Conservation (phyloP, 441 rosid genomes). For the Viola pubescens region DNA sequence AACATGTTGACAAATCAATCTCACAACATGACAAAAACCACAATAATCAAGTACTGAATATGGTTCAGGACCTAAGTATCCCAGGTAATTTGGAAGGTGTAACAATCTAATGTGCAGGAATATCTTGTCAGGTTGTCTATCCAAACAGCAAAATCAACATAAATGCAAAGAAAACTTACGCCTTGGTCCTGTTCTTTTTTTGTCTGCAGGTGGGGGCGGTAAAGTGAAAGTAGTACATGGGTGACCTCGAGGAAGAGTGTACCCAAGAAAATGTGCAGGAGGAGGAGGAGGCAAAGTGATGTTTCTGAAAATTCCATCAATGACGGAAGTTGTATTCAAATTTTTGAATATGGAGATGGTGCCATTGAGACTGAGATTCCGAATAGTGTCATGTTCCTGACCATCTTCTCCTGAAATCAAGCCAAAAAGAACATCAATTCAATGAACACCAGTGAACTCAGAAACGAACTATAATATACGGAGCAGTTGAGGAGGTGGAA, state of each 20-base stretch:
- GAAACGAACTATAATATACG: background rate
- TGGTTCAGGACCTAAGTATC: conserved; percentile 9
- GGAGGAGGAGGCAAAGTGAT: conserved; percentile 46
- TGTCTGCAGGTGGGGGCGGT: conserved; percentile 95
- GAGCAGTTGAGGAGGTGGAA: background rate
- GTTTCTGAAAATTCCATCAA: conserved; percentile 3
- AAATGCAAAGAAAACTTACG: conserved; percentile 40
- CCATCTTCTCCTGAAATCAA: conserved; percentile 60
- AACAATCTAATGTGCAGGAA: background rate
- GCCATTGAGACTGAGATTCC: conserved; percentile 34
- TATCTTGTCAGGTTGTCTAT: background rate
- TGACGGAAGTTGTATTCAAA: conserved; percentile 24
- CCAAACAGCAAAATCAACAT: conserved; percentile 7
- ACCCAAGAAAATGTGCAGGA: conserved; percentile 59
- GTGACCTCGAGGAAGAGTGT: conserved; percentile 80
- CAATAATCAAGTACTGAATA: background rate
- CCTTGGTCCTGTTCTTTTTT: conserved; percentile 79
- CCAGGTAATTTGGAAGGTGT: conserved; percentile 9
- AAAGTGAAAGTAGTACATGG: conserved; percentile 62
- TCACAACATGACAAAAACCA: conserved; percentile 24
- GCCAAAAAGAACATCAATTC: conserved; percentile 10
- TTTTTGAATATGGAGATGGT: conserved; percentile 8
- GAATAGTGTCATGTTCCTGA: conserved; percentile 38
- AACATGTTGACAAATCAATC: conserved; percentile 22
- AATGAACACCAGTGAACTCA: background rate